phyloP scores from a whole-genome alignment of 208 protist genomes.

The Trypanosoma congolense region DNA sequence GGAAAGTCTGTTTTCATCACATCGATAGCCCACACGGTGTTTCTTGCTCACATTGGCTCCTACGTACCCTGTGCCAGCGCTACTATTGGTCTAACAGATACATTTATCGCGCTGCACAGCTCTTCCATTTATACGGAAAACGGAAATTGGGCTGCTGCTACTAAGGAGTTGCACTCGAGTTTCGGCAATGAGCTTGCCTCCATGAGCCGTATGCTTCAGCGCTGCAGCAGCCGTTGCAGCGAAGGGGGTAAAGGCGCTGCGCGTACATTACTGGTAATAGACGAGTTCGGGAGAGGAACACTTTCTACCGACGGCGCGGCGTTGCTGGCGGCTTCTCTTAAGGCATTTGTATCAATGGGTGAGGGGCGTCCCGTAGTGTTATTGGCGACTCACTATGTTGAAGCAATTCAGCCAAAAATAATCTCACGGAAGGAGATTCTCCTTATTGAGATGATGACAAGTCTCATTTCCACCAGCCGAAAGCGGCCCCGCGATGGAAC shows the following conservation, averaged over 20 bases:
- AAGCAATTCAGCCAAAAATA: conserved; percentile 27
- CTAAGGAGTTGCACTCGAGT: conserved; percentile 37
- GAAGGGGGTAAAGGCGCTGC: conserved; percentile 19
- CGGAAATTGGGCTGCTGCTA: conserved; percentile 5
- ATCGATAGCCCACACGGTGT: conserved; percentile 89
- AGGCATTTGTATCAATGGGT: conserved; percentile 32
- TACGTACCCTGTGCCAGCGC: conserved; percentile 84
- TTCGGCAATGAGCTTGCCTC: conserved; percentile 67
- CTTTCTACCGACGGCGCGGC: conserved; percentile 78
- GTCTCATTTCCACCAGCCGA: background rate
- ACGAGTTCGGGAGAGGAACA: conserved; percentile 95
- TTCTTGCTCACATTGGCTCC: conserved; percentile 90
- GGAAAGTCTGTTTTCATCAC: conserved; percentile 91
- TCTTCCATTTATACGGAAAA: conserved; percentile 4
- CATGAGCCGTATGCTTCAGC: conserved; percentile 58
- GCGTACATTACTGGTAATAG: conserved; percentile 79
- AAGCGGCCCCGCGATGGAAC: background rate
- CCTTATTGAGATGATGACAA: conserved; percentile 22
- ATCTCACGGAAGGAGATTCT: conserved; percentile 16
- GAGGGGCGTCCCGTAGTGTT: conserved; percentile 41
- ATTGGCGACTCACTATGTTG: conserved; percentile 68
- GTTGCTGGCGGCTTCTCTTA: conserved; percentile 64
- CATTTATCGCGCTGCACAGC: conserved; percentile 33
- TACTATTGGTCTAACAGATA: conserved; percentile 43
- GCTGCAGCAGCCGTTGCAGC: conserved; percentile 15